These are phyloP conservation scores for Apiospora kogelbergensis DNA, from an alignment of 2,329 filamentous ascomycete species.

Conservation along the genomic window DNA sequence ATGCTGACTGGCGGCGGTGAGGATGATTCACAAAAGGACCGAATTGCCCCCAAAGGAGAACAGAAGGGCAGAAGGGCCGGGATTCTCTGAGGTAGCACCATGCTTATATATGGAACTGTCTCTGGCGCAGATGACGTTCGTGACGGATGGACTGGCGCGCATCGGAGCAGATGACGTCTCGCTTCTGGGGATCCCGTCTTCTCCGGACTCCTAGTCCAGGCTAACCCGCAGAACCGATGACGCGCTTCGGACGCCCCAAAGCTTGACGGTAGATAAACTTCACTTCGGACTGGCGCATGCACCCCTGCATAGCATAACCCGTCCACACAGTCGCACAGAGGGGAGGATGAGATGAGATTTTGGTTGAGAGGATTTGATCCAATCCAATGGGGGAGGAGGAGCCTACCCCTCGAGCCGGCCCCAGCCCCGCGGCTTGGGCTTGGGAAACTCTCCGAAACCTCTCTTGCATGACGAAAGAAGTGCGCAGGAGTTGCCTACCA, in stretches of 20 bases:
- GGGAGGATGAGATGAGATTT: not conserved
- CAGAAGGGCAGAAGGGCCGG: too few relatives aligned
- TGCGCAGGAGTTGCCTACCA: not conserved
- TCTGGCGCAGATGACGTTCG: not conserved
- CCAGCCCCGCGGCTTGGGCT: not conserved
- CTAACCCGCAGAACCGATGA: slow-evolving; percentile 4
- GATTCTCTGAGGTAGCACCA: not conserved
- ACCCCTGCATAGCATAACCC: not conserved
- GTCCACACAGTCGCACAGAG: not conserved
- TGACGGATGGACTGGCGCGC: not conserved
- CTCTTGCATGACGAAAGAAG: not conserved
- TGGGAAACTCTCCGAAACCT: not conserved
- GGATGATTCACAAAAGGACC: not conserved
- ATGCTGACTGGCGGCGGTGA: not conserved
- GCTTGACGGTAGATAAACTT: not conserved
- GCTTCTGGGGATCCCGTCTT: not conserved
- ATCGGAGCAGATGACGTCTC: not conserved
- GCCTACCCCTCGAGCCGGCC: not conserved
- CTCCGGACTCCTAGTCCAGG: not conserved
- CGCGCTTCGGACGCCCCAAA: not conserved
- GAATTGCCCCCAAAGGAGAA: not conserved
- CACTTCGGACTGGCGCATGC: not conserved
- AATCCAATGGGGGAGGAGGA: not conserved
- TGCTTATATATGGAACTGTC: not conserved
- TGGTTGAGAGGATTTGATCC: not conserved